phyloP scores from a whole-genome alignment of 2,329 filamentous ascomycete genomes.

The Paracamarosporium sp. region DNA sequence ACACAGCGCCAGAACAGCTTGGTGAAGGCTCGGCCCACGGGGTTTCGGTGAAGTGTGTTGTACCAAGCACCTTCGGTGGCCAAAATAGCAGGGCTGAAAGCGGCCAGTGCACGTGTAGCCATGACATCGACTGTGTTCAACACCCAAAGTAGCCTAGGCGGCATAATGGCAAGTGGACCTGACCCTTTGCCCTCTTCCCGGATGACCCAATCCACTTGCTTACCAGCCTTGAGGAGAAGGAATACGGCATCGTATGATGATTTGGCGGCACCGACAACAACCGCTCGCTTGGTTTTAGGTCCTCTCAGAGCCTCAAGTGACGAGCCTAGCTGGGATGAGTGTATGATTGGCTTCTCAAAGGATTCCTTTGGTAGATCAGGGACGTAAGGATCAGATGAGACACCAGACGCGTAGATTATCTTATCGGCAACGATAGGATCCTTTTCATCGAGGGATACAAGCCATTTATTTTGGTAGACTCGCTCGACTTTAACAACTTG shows the following conservation, averaged over 20 bases:
- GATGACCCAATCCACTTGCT: background rate
- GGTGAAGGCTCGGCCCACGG: background rate
- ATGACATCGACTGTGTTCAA: background rate
- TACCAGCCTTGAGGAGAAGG: background rate
- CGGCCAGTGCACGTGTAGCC: background rate
- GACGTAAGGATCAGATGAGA: background rate
- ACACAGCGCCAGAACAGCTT: background rate
- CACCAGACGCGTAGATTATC: background rate
- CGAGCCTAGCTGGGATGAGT: background rate
- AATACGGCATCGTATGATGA: background rate
- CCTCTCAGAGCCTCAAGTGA: background rate
- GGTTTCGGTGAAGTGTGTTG: background rate
- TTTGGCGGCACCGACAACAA: background rate
- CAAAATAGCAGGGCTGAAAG: background rate
- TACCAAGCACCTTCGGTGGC: background rate
- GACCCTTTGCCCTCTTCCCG: background rate
- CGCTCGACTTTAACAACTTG: background rate
- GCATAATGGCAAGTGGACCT: background rate
- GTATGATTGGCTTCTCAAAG: background rate
- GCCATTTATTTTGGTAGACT: background rate
- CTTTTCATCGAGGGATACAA: background rate
- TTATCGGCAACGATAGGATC: background rate
- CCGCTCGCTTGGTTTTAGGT: background rate
- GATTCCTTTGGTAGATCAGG: background rate
- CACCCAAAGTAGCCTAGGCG: background rate